phyloP scores from a whole-genome alignment of 352 stramenopile species.

The Pythium scleroteichum region DNA sequence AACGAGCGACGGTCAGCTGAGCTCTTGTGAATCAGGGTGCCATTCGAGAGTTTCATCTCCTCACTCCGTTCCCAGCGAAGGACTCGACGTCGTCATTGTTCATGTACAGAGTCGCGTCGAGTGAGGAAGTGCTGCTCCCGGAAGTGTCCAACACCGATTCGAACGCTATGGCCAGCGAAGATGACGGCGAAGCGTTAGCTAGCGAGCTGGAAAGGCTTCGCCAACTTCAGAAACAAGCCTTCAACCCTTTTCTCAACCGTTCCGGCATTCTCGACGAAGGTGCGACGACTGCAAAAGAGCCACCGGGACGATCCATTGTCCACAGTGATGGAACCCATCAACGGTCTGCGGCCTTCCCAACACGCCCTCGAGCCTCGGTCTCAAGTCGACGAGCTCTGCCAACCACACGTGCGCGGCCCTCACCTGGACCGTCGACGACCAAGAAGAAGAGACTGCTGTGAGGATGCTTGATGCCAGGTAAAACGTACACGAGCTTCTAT shows the following conservation, averaged over 20 bases:
- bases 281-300: not conserved
- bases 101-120: constrained; percentile 35
- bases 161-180: not conserved
- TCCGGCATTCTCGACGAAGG: not conserved
- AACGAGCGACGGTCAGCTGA: no score
- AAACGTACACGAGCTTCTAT: constrained; percentile 8
- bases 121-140: constrained; percentile 19
- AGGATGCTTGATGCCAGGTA: not conserved
- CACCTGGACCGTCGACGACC: not conserved
- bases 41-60: constrained; percentile 20
- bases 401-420: not conserved
- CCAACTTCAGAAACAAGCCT: constrained; percentile 1
- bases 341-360: not conserved
- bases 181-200: not conserved
- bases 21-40: constrained; percentile 4
- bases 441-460: constrained; percentile 28
- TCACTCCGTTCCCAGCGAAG: constrained; percentile 10
- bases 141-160: not conserved
- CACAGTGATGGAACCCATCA: not conserved
- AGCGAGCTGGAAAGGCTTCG: not conserved
- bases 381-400: not conserved
- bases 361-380: not conserved
- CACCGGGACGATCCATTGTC: not conserved
- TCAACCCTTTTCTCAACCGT: constrained; percentile 17
- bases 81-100: constrained; percentile 17